These are phyloP conservation scores for Psilocybe mexicana DNA, from an alignment of 1,284 basidiomycete genomes.

Conservation along the genomic window DNA sequence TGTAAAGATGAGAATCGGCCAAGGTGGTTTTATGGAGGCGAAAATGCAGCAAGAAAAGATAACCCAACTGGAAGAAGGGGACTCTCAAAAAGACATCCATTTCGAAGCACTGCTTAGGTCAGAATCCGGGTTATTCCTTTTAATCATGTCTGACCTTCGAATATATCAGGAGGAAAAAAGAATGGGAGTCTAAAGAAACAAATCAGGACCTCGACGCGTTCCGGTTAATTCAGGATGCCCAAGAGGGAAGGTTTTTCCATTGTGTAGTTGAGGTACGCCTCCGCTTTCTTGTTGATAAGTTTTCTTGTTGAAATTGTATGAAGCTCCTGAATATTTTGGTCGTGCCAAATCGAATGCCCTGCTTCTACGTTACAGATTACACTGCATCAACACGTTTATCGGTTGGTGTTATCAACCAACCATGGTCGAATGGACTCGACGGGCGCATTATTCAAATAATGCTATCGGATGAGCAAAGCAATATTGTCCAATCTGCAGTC, in stretches of 20 bases:
- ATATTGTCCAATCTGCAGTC: slow-evolving; percentile 40
- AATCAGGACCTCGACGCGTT: slow-evolving; percentile 38
- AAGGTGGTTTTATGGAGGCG: slow-evolving; percentile 49
- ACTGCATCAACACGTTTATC: slow-evolving; percentile 50
- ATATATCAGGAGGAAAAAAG: slow-evolving; percentile 51
- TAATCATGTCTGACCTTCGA: neutral
- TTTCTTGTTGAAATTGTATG: neutral
- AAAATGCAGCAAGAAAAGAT: slow-evolving; percentile 53
- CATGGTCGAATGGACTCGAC: slow-evolving; percentile 43
- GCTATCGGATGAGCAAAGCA: slow-evolving; percentile 49
- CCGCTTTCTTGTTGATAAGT: slow-evolving; percentile 1
- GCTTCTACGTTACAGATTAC: slow-evolving; percentile 68
- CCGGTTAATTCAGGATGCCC: slow-evolving; percentile 46
- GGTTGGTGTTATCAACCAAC: slow-evolving; percentile 26
- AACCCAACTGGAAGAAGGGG: slow-evolving; percentile 40
- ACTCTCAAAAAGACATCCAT: slow-evolving; percentile 36
- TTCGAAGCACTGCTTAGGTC: slow-evolving; percentile 56
- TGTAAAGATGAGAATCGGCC: slow-evolving; percentile 42
- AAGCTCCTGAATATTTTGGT: slow-evolving; percentile 49
- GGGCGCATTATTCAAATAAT: slow-evolving; percentile 56
- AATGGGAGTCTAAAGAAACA: slow-evolving; percentile 39
- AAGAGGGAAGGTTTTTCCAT: slow-evolving; percentile 45
- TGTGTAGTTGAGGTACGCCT: slow-evolving; percentile 60
- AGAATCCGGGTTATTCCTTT: slow-evolving; percentile 23
- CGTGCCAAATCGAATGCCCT: slow-evolving; percentile 34